These are phyloP conservation scores for Saitozyma sp. DNA, from an alignment of 768 basidiomycete species.

Conservation along the genomic window DNA sequence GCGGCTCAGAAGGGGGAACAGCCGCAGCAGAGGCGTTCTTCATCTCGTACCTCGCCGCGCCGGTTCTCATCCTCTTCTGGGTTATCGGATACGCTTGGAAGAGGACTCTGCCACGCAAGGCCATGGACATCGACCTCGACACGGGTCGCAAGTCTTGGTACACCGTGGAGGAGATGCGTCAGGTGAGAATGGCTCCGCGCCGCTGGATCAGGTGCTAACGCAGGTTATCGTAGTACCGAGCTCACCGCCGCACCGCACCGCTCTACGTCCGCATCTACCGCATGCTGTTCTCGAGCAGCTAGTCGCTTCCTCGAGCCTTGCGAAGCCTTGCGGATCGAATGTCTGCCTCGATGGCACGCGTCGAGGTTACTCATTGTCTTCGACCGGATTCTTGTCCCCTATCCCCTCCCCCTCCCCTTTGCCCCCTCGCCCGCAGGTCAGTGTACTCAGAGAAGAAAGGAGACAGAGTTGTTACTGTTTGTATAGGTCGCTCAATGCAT, in stretches of 20 bases:
- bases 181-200: not conserved
- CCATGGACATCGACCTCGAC: conserved; percentile 51
- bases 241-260: conserved; percentile 42
- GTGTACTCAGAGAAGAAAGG: no score
- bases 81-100: conserved; percentile 46
- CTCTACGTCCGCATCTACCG: conserved; percentile 42
- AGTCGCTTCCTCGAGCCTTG: not conserved
- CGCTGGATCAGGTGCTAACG: not conserved
- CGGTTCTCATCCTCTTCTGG: conserved; percentile 45
- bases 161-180: conserved; percentile 48
- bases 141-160: conserved; percentile 51
- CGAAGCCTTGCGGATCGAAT: no score
- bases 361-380: no score
- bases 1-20: conserved; percentile 18
- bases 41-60: conserved; percentile 46
- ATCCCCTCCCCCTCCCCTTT: no score
- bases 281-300: conserved; percentile 38
- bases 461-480: no score
- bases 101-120: conserved; percentile 33
- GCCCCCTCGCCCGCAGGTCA: no score
- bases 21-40: conserved; percentile 45
- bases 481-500: no score
- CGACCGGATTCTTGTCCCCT: no score
- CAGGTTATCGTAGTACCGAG: conserved; percentile 18
- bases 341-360: no score